phyloP scores from a whole-genome alignment of 495 filamentous ascomycete species.

The Aspergillus diversus region DNA sequence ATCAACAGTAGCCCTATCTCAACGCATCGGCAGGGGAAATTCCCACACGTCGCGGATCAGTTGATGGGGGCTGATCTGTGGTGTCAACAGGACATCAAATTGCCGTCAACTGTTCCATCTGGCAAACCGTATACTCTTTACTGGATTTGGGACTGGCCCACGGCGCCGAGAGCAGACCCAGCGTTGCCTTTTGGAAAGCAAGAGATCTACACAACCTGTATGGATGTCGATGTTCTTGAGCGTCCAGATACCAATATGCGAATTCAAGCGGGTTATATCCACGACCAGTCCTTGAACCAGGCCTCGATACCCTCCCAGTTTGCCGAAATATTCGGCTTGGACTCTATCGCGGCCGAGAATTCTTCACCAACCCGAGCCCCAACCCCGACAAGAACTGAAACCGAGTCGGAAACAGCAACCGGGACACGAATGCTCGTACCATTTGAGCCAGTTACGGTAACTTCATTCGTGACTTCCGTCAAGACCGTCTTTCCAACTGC shows the following conservation, averaged over 20 bases:
- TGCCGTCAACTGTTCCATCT: conserved; percentile 59
- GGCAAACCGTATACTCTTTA: conserved; percentile 73
- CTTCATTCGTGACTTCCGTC: conserved; percentile 30
- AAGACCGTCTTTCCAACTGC: conserved; percentile 21
- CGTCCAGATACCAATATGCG: conserved; percentile 22
- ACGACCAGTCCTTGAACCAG: conserved; percentile 41
- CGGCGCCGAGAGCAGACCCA: conserved; percentile 47
- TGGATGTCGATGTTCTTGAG: conserved; percentile 69
- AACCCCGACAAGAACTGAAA: background rate
- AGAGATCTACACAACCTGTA: conserved; percentile 82
- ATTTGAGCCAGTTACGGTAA: conserved; percentile 9
- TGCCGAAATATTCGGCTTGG: conserved; percentile 24
- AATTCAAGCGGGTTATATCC: conserved; percentile 26
- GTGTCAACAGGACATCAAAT: conserved; percentile 77
- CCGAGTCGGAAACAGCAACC: background rate
- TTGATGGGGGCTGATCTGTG: conserved; percentile 58
- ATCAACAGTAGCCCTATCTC: conserved; percentile 58
- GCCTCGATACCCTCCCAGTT: conserved; percentile 45
- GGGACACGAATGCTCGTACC: conserved; percentile 8
- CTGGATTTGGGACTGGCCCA: conserved; percentile 95
- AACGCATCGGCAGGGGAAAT: conserved; percentile 52
- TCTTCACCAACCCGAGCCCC: background rate
- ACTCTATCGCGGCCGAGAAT: background rate
- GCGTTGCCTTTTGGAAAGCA: conserved; percentile 55
- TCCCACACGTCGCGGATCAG: conserved; percentile 45